Percentiles rank a stretch among this genome's conserved stretches.
phyloP scores from a whole-genome alignment of 192 early-diverging fungal species.

The Coemansia sp. region DNA sequence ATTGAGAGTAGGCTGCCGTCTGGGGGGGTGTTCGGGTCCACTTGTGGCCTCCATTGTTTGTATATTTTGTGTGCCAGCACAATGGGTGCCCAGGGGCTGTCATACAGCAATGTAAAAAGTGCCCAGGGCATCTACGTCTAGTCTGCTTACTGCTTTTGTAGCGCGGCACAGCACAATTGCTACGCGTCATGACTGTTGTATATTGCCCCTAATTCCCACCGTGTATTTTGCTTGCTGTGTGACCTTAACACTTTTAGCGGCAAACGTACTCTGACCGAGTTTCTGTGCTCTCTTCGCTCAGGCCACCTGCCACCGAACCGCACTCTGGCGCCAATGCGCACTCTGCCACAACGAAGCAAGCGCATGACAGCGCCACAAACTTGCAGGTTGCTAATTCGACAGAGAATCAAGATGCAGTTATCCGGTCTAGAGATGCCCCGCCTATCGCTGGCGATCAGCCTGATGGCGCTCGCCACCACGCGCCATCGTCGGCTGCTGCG shows the following conservation, averaged over 20 bases:
- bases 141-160: background rate
- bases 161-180: background rate
- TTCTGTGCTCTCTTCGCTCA: conserved; percentile 39
- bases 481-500: background rate
- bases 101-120: no score
- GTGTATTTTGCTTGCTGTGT: no score
- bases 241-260: no score
- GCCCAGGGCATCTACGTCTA: background rate
- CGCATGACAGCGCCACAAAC: background rate
- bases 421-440: background rate
- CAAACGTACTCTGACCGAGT: conserved; percentile 55
- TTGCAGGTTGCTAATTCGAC: background rate
- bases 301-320: conserved; percentile 10
- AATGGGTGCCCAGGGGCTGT: background rate
- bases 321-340: background rate
- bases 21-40: background rate
- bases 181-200: background rate
- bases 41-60: background rate
- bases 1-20: background rate
- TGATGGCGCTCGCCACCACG: background rate
- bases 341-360: background rate
- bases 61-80: background rate
- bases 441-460: background rate
- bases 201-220: background rate
- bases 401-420: background rate